Evolutionary conservation across 768 basidiomycete genomes (phyloP), one percentile per base, ranked within the genome.

Genomic region (Boletus tomentosulus): DNA sequence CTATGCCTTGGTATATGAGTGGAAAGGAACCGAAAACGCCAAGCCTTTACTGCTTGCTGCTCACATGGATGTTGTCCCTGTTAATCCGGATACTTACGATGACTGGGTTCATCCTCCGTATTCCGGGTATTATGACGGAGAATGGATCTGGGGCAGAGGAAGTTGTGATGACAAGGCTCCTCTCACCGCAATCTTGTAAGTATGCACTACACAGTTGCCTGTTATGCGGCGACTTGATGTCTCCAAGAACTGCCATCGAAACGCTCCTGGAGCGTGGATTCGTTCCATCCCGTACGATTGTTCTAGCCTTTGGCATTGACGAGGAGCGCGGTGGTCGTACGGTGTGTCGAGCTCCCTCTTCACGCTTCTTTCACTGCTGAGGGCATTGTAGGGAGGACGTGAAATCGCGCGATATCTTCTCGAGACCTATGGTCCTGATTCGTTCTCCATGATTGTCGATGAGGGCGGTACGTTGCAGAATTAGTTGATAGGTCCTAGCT

Each of bases 1-100:
- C 0, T 83, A 80, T 44, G 84, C 79, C 0, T 71, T 86, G n/a
- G 68, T 86, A 3, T 84, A 80, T 60, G 74, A 76, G 19, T 86
- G 83, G 83, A 68, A 76, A 4, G 44, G 44, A 28, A 45, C 44
- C 16, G n/a, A 45, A 19, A 31, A 45, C 3, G 3, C 10, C 44
- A 45, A 45, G 25, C 44, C 44, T n/a, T n/a, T n/a, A n/a, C n/a
- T n/a, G n/a, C n/a, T n/a, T n/a, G n/a, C n/a, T n/a, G n/a, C n/a
- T n/a, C 44, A 45, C n/a, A 45, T 45, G 44, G 44, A 45, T 9
- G 44, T 45, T n/a, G 28, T 45, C 28, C 44, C 44, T 6, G 44
- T 45, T 12, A 12, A 30, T 19, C n/a, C 30, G 30, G 28, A 31
- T 19, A 19, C 44, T n/a, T 31, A 10, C 6, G 70, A 69, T 31